Base-by-base conservation (phyloP, 306 rosid genomes). In the Citrullus colocynthis region DNA sequence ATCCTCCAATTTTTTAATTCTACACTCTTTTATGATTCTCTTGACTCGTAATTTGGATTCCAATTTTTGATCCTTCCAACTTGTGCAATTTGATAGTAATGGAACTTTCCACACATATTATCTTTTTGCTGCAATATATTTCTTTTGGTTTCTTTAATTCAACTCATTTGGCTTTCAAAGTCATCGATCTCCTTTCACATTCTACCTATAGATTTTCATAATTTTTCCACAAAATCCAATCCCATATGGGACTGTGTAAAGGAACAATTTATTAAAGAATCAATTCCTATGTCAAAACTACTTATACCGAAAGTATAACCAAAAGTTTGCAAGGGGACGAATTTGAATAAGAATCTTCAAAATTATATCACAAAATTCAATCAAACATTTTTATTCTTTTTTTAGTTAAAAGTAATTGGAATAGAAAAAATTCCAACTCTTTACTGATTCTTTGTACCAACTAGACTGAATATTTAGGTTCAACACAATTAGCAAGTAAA, bases 11-110 rank as follows among this genome's bases (percentile, higher is more conserved):
- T 17, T 64, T 37, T 16, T 7, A 63, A 61, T 61, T 30, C 1
- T 14, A 52, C 1, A 6, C 18, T 15, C 3, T 49, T 64, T 44
- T 59, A 48, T 74, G 85, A 48, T 42, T 52, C 44, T 71, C 75
- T 36, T 6, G 9, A 60, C 20, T 52, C n/a, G 81, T 82, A 60
- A 76, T 57, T 72, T 80, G 80, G 88, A 83, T 83, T 80, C 82
- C 79, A 75, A 61, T 71, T 24, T 66, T 64, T 48, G 37, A 81
- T 34, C 54, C 37, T 3, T 41, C 51, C 36, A 41, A 56, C 36
- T 41, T 49, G 17, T 36, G 77, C 37, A 74, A 49, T 12, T 74
- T 80, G 16, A 3, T 18, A 52, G 11, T 42, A 5, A 79, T 54
- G 48, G 71, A 44, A 71, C 32, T 45, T 45, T 65, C 28, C 48